phyloP scores from a whole-genome alignment of 139 green algal genomes.

The Tetraselmis striata region DNA sequence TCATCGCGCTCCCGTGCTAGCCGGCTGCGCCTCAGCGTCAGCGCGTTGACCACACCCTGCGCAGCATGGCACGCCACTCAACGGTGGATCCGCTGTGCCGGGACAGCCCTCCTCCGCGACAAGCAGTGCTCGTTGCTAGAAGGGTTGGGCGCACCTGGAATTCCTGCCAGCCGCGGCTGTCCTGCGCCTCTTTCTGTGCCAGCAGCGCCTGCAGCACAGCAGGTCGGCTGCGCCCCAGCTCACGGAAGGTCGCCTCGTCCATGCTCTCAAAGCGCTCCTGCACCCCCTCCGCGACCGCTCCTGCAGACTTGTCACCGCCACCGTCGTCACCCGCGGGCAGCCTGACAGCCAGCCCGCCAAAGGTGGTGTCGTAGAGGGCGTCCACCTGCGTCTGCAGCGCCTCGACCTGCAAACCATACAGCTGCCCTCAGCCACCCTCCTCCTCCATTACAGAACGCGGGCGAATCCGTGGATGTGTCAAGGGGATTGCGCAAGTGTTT shows the following conservation, averaged over 20 bases:
- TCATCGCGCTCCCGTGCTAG: constrained; percentile 26
- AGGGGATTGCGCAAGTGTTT: no score
- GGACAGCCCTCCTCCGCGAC: not conserved
- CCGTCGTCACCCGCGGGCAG: constrained; percentile 6
- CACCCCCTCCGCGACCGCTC: not conserved
- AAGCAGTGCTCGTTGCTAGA: not conserved
- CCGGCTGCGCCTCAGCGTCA: constrained; percentile 58
- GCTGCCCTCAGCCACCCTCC: not conserved
- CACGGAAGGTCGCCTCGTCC: not conserved
- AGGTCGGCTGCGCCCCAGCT: constrained; percentile 6
- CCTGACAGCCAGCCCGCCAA: constrained; percentile 23
- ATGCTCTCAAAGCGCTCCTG: not conserved
- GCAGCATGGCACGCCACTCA: constrained; percentile 1
- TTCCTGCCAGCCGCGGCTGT: constrained; percentile 38
- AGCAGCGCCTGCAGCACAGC: constrained; percentile 35
- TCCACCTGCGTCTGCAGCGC: constrained; percentile 36
- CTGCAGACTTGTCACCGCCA: not conserved
- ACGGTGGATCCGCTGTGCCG: not conserved
- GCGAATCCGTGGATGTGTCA: no score
- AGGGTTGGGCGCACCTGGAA: constrained; percentile 54
- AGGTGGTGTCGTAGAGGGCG: constrained; percentile 38
- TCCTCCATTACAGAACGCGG: not conserved
- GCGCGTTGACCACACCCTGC: constrained; percentile 25
- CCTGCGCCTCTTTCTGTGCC: constrained; percentile 28
- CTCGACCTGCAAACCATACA: constrained; percentile 13